Evolutionary conservation across 306 rosid species (phyloP).

Genomic region (Gillenia trifoliata): DNA sequence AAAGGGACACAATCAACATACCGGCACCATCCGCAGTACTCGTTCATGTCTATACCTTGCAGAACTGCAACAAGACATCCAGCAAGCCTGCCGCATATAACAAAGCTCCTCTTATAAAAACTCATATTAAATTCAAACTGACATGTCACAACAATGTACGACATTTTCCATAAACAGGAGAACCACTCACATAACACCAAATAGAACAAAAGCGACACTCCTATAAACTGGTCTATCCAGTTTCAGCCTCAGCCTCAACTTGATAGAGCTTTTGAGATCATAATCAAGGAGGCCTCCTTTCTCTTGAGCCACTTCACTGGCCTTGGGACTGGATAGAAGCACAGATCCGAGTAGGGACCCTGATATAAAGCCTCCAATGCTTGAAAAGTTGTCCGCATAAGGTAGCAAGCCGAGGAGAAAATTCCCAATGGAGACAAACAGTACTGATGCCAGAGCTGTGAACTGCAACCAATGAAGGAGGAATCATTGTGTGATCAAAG

Average conservation of each 20-base stretch:
- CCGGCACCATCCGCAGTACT: slow-evolving; percentile 75
- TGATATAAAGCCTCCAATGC: slow-evolving; percentile 72
- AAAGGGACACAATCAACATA: slow-evolving; percentile 73
- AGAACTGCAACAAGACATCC: slow-evolving; percentile 70
- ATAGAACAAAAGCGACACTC: slow-evolving; percentile 56
- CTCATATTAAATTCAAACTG: background rate
- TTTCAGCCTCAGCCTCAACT: slow-evolving; percentile 49
- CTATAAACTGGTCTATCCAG: slow-evolving; percentile 61
- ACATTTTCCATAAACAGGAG: slow-evolving; percentile 4
- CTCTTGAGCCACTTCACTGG: slow-evolving; percentile 37
- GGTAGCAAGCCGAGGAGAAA: slow-evolving; percentile 77
- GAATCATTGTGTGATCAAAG: slow-evolving; percentile 9
- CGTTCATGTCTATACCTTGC: slow-evolving; percentile 59
- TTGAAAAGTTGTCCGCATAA: slow-evolving; percentile 70
- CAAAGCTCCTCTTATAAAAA: slow-evolving; percentile 28
- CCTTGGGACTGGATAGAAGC: slow-evolving; percentile 48
- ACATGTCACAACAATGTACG: background rate
- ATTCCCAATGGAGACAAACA: slow-evolving; percentile 51
- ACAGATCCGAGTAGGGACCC: slow-evolving; percentile 82
- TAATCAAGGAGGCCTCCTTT: slow-evolving; percentile 47
- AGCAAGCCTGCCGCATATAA: slow-evolving; percentile 58
- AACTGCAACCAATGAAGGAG: slow-evolving; percentile 38
- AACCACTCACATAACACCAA: slow-evolving; percentile 57
- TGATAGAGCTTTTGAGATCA: slow-evolving; percentile 42
- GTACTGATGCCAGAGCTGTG: slow-evolving; percentile 51